Conservation (phyloP, 495 filamentous ascomycete species). For the Xylaria nigripes region DNA sequence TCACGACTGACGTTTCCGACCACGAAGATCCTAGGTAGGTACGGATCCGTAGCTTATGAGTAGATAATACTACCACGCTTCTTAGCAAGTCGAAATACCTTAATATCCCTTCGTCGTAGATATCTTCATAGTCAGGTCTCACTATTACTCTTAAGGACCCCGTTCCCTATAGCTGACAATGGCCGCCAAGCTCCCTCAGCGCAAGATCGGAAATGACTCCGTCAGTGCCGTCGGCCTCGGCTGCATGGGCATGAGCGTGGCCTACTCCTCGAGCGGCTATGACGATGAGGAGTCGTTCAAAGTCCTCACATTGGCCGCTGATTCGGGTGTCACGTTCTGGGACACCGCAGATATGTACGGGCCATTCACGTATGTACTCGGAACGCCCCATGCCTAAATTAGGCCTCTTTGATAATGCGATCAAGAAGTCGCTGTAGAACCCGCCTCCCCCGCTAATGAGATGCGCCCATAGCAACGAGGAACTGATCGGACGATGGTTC, state of each 20-base stretch:
- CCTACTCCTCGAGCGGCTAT: constrained; percentile 19
- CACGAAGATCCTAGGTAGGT: too few relatives aligned
- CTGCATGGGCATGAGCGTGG: constrained; percentile 34
- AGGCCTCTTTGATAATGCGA: not conserved
- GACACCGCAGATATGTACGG: constrained; percentile 31
- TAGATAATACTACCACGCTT: too few relatives aligned
- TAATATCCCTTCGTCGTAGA: too few relatives aligned
- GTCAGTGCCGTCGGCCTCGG: constrained; percentile 36
- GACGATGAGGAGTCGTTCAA: constrained; percentile 30
- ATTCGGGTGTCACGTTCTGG: constrained; percentile 31
- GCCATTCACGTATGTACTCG: constrained; percentile 22
- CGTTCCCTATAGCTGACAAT: constrained; percentile 6
- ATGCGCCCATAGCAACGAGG: constrained; percentile 28
- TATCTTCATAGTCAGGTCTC: too few relatives aligned
- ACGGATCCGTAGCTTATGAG: too few relatives aligned
- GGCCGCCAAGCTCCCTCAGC: constrained; percentile 25
- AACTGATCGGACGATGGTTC: constrained; percentile 42
- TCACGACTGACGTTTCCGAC: too few relatives aligned
- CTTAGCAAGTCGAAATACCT: too few relatives aligned
- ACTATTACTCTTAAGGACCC: too few relatives aligned
- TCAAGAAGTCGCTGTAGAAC: too few relatives aligned
- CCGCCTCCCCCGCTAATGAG: constrained; percentile 19
- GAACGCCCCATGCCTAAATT: too few relatives aligned
- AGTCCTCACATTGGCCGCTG: constrained; percentile 30
- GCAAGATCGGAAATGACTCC: constrained; percentile 30